Conservation (phyloP, 768 basidiomycete species). For the Infundibulicybe gibba region DNA sequence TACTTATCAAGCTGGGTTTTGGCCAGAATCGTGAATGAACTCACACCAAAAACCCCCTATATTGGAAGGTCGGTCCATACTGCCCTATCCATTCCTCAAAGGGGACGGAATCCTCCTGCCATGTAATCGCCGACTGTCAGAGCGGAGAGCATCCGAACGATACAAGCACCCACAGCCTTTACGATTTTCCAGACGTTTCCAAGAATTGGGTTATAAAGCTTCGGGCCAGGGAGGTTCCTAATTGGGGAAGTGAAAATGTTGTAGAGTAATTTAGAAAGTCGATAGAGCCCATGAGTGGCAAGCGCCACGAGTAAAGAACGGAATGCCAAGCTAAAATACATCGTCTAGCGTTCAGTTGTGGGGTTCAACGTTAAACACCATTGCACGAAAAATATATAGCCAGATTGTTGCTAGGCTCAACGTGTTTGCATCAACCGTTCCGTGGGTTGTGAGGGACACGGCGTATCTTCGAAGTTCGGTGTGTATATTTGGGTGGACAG, state of each 20-base stretch:
- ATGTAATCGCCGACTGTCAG: too few species aligned
- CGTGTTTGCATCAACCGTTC: too few species aligned
- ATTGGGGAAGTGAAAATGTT: conserved; percentile 35
- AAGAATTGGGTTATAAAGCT: conserved; percentile 36
- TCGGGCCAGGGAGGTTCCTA: conserved; percentile 48
- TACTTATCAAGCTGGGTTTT: background rate
- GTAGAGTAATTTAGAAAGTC: conserved; percentile 29
- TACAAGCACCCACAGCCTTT: conserved; percentile 28
- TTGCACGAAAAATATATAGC: too few species aligned
- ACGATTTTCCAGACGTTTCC: conserved; percentile 46
- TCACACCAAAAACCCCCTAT: conserved; percentile 36
- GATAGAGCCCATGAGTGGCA: conserved; percentile 24
- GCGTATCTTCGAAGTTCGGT: too few species aligned
- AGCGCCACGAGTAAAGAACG: conserved; percentile 15
- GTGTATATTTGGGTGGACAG: too few species aligned
- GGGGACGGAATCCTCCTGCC: conserved; percentile 10
- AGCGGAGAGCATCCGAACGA: too few species aligned
- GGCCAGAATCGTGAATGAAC: conserved; percentile 6
- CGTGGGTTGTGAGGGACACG: too few species aligned
- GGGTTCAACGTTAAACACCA: too few species aligned
- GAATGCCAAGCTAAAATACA: too few species aligned
- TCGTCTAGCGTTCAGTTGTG: too few species aligned
- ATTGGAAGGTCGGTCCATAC: conserved; percentile 11
- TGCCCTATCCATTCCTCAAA: conserved; percentile 17
- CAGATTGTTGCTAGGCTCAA: too few species aligned